These are phyloP conservation scores for Teratosphaeria zuluensis DNA, from an alignment of 2,329 filamentous ascomycete genomes.

Conservation along the genomic window DNA sequence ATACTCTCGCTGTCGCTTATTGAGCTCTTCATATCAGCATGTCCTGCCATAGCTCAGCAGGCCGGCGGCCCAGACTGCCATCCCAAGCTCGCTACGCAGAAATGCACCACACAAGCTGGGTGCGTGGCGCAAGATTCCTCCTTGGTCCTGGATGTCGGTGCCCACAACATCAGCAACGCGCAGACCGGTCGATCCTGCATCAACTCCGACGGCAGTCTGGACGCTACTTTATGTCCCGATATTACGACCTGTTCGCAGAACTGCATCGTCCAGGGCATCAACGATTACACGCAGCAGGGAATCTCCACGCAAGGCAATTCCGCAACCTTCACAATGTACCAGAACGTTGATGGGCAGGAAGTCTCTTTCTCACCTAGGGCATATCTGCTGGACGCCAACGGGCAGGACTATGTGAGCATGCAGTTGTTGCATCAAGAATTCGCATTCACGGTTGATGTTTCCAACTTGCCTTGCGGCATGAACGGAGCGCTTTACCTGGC, in stretches of 20 bases:
- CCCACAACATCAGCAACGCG: constrained; percentile 37
- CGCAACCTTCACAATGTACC: constrained; percentile 36
- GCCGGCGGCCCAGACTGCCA: constrained; percentile 31
- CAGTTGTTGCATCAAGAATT: constrained; percentile 58
- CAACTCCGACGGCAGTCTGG: constrained; percentile 34
- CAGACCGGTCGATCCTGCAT: constrained; percentile 25
- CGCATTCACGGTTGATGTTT: constrained; percentile 64
- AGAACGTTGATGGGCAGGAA: constrained; percentile 21
- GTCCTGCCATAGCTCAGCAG: constrained; percentile 24
- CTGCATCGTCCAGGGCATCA: constrained; percentile 48
- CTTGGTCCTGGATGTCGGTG: constrained; percentile 23
- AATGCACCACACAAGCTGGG: constrained; percentile 35
- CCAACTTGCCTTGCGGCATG: constrained; percentile 58
- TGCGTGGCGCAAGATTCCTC: constrained; percentile 33
- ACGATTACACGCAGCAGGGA: constrained; percentile 47
- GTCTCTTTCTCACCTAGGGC: constrained; percentile 35
- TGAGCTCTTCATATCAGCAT: not conserved
- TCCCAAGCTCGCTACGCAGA: constrained; percentile 26
- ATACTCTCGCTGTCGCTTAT: no score
- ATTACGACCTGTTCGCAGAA: constrained; percentile 40
- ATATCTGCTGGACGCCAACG: constrained; percentile 53
- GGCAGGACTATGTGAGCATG: constrained; percentile 56
- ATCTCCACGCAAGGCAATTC: constrained; percentile 41
- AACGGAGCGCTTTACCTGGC: constrained; percentile 61
- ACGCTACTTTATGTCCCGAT: constrained; percentile 31